A percentile compares a stretch with the other conserved stretches of the same genome.
These are phyloP conservation scores for Aspergillus diversus DNA, from an alignment of 495 filamentous ascomycete species.

Conservation along the genomic window DNA sequence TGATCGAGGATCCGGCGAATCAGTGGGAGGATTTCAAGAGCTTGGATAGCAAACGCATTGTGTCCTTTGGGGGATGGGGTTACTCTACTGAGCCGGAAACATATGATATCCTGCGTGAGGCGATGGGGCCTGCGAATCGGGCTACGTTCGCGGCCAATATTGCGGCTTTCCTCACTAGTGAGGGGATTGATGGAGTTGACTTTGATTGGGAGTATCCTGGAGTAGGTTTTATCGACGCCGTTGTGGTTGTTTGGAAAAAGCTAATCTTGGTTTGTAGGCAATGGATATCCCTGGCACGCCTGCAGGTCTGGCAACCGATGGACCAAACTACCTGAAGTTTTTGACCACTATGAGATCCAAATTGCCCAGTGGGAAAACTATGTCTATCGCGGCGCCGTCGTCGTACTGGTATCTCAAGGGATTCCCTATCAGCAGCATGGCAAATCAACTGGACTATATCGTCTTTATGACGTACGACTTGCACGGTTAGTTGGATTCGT, in stretches of 20 bases:
- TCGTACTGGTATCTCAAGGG: conserved; percentile 39
- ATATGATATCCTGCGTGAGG: conserved; percentile 42
- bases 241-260: too few species aligned
- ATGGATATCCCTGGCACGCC: conserved; percentile 45
- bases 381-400: conserved; percentile 28
- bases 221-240: too few species aligned
- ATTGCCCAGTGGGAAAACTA: conserved; percentile 1
- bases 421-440: conserved; percentile 34
- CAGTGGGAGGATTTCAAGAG: conserved; percentile 19
- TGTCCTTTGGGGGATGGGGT: conserved; percentile 50
- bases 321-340: conserved; percentile 33
- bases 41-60: conserved; percentile 17
- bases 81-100: conserved; percentile 43
- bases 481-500: too few species aligned
- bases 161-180: not conserved
- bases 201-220: conserved; percentile 15
- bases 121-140: not conserved
- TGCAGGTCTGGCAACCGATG: conserved; percentile 21
- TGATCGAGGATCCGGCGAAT: conserved; percentile 28
- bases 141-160: conserved; percentile 21
- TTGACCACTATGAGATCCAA: conserved; percentile 16
- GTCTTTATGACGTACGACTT: conserved; percentile 45
- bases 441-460: conserved; percentile 34
- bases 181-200: conserved; percentile 4
- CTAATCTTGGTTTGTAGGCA: too few species aligned